These are phyloP conservation scores for Aspergillus thermomutatus DNA, from an alignment of 2,329 filamentous ascomycete genomes.

Conservation along the genomic window DNA sequence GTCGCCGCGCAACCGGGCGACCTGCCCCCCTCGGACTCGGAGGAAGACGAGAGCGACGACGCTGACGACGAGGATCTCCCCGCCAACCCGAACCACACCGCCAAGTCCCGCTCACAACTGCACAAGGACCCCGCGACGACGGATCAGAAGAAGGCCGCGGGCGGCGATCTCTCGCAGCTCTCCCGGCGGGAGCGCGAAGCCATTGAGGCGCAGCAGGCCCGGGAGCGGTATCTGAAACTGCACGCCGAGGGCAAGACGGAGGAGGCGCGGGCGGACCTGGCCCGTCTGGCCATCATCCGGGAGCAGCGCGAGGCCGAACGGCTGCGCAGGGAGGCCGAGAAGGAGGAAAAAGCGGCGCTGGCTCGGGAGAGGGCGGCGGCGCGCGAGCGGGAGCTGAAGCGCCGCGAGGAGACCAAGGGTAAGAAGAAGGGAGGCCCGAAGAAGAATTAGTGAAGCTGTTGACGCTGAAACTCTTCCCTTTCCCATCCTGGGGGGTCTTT, in stretches of 20 bases:
- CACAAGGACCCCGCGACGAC: slow-evolving; percentile 57
- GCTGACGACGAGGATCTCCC: slow-evolving; percentile 49
- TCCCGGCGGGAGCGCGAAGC: slow-evolving; percentile 72
- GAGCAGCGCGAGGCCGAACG: slow-evolving; percentile 84
- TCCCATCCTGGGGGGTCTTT: background rate
- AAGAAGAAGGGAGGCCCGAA: slow-evolving; percentile 29
- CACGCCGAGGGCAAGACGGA: slow-evolving; percentile 96
- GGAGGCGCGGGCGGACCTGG: slow-evolving; percentile 85
- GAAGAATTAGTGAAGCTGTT: slow-evolving; percentile 13
- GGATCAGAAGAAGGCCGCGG: slow-evolving; percentile 28
- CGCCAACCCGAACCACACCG: slow-evolving; percentile 84
- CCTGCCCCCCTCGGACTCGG: slow-evolving; percentile 69
- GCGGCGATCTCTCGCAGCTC: slow-evolving; percentile 52
- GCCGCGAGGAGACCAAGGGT: slow-evolving; percentile 36
- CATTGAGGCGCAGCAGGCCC: slow-evolving; percentile 79
- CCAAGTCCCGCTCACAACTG: slow-evolving; percentile 66
- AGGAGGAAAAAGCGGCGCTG: slow-evolving; percentile 47
- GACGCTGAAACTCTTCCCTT: no score
- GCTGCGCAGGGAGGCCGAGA: slow-evolving; percentile 74
- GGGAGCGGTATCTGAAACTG: slow-evolving; percentile 85
- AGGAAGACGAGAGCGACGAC: slow-evolving; percentile 37
- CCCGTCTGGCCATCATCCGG: slow-evolving; percentile 73
- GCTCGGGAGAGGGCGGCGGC: slow-evolving; percentile 36
- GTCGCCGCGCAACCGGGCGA: slow-evolving; percentile 77
- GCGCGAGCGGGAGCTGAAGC: slow-evolving; percentile 38